Conservation (phyloP, 2,329 filamentous ascomycete species). For the Rhytidhysteron rufulum region DNA sequence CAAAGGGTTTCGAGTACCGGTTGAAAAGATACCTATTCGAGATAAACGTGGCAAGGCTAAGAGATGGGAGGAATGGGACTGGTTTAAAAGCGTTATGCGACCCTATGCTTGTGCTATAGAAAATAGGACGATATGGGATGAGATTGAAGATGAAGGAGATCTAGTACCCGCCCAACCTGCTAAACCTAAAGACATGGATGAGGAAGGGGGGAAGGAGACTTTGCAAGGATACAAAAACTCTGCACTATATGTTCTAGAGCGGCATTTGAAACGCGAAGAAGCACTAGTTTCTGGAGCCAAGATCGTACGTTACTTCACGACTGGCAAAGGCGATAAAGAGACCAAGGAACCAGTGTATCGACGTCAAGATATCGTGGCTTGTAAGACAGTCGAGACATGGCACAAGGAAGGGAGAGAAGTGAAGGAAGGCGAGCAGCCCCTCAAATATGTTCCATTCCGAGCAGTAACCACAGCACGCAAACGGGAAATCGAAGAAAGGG, state of each 20-base stretch:
- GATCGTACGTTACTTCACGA: conserved; percentile 70
- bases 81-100: conserved; percentile 79
- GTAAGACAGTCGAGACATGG: conserved; percentile 94
- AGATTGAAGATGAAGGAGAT: conserved; percentile 73
- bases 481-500: conserved; percentile 81
- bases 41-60: conserved; percentile 74
- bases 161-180: conserved; percentile 66
- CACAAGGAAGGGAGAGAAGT: conserved; percentile 90
- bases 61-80: conserved; percentile 75
- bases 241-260: conserved; percentile 76
- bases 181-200: conserved; percentile 61
- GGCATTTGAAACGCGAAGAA: conserved; percentile 89
- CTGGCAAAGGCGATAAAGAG: conserved; percentile 67
- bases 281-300: conserved; percentile 67
- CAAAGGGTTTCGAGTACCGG: conserved; percentile 74
- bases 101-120: conserved; percentile 59
- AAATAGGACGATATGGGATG: conserved; percentile 66
- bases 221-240: conserved; percentile 86
- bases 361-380: conserved; percentile 74
- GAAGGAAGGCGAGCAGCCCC: conserved; percentile 63
- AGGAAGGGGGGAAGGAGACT: conserved; percentile 69
- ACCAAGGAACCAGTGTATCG: conserved; percentile 78
- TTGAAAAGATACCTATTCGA: conserved; percentile 78
- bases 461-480: conserved; percentile 85
- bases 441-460: conserved; percentile 86